Conservation (phyloP, 768 basidiomycete species). For the Trametes punicea region DNA sequence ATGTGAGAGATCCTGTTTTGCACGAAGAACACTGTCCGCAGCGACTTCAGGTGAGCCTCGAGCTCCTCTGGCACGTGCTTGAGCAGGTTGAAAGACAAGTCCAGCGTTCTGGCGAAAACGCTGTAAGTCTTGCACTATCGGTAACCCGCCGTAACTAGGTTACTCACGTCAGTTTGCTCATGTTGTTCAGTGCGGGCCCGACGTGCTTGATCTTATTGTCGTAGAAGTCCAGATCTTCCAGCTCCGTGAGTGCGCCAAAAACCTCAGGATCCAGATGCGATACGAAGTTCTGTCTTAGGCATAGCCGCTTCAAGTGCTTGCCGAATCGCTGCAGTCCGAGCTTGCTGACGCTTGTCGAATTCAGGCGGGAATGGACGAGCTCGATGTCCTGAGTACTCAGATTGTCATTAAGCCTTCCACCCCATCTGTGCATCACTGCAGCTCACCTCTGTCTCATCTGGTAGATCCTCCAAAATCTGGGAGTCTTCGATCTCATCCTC, state of each 20-base stretch:
- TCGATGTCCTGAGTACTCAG: constrained; percentile 69
- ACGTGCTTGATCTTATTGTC: constrained; percentile 88
- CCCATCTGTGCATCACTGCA: background rate
- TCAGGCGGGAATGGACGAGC: constrained; percentile 75
- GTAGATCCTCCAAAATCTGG: constrained; percentile 59
- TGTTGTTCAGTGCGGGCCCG: constrained; percentile 59
- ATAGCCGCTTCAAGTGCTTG: constrained; percentile 62
- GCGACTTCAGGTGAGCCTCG: constrained; percentile 45
- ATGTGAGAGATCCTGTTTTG: constrained; percentile 93
- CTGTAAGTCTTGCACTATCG: too few relatives aligned
- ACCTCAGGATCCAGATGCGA: constrained; percentile 67
- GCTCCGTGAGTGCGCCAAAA: constrained; percentile 57
- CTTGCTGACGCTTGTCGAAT: constrained; percentile 47
- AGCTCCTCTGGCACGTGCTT: constrained; percentile 65
- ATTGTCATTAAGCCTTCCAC: background rate
- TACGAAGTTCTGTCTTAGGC: constrained; percentile 85
- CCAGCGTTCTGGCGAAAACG: constrained; percentile 60
- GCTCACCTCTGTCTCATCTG: constrained; percentile 80
- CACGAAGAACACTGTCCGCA: constrained; percentile 87
- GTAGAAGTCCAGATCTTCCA: constrained; percentile 93
- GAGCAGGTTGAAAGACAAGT: constrained; percentile 94
- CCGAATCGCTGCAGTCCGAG: constrained; percentile 77
- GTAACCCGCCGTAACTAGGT: background rate
- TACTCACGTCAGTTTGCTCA: constrained; percentile 56
- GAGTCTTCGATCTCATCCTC: constrained; percentile 46